phyloP scores from a whole-genome alignment of 805 yeast species.

The Teunomyces funiuensis region DNA sequence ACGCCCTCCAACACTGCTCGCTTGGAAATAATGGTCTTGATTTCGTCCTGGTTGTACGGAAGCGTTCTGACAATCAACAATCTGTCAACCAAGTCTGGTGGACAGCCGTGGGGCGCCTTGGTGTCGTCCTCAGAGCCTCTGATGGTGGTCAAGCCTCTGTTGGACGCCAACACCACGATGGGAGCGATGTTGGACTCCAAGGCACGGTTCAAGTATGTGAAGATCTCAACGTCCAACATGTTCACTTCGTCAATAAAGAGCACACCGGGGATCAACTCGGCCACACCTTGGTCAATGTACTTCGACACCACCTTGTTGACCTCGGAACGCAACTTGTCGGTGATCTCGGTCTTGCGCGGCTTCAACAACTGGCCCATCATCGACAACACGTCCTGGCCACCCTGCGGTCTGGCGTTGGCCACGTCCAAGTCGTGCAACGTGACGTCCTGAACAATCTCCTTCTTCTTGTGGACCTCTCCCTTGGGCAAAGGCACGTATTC shows the following conservation, averaged over 20 bases:
- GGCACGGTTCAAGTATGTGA: constrained; percentile 92
- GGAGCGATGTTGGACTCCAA: constrained; percentile 92
- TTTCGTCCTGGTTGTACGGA: constrained; percentile 84
- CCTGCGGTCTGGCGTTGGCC: constrained; percentile 94
- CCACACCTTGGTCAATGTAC: constrained; percentile 97
- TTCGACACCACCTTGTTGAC: constrained; percentile 94
- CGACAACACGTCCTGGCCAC: constrained; percentile 94
- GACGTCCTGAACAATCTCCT: constrained; percentile 96
- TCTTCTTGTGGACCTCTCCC: constrained; percentile 97
- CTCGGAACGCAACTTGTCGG: constrained; percentile 90
- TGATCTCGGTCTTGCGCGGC: constrained; percentile 94
- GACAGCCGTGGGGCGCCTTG: constrained; percentile 93
- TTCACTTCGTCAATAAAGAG: constrained; percentile 97
- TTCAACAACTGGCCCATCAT: constrained; percentile 97
- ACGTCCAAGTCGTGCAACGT: constrained; percentile 94
- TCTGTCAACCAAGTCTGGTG: constrained; percentile 91
- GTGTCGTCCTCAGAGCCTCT: constrained; percentile 85
- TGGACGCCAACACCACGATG: constrained; percentile 91
- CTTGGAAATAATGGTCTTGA: constrained; percentile 75
- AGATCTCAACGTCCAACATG: constrained; percentile 96
- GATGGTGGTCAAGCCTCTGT: constrained; percentile 88
- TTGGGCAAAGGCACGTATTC: constrained; percentile 98
- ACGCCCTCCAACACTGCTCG: constrained; percentile 78
- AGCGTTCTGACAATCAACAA: constrained; percentile 87
- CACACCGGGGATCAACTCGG: constrained; percentile 97